Evolutionary conservation across 441 rosid species (phyloP).

Genomic region (Erysimum cheiri): DNA sequence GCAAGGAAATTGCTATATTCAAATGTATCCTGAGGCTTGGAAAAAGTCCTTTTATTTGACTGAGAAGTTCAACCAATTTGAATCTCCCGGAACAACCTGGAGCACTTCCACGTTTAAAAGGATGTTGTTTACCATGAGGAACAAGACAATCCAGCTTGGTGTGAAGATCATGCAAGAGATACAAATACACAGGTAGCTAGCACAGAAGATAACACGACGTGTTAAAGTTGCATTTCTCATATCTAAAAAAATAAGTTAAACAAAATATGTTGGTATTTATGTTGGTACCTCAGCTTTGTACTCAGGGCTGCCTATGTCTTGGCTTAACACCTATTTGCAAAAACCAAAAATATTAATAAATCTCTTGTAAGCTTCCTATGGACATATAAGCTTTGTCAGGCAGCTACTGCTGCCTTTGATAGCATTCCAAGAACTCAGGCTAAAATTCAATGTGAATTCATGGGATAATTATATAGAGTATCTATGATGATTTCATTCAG

Average conservation of each 20-base stretch:
- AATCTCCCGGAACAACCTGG: constrained; percentile 50
- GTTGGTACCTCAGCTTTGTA: constrained; percentile 72
- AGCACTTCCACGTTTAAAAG: constrained; percentile 51
- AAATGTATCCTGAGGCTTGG: constrained; percentile 63
- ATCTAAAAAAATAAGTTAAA: neutral
- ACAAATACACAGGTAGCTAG: constrained; percentile 73
- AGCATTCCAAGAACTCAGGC: neutral
- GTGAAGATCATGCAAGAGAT: constrained; percentile 75
- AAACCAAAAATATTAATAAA: constrained; percentile 15
- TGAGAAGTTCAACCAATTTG: constrained; percentile 55
- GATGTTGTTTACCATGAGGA: constrained; percentile 49
- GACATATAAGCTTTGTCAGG: neutral
- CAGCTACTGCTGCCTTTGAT: constrained; percentile 4
- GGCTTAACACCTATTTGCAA: constrained; percentile 54
- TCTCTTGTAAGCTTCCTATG: no score
- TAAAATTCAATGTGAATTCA: neutral
- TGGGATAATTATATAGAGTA: constrained; percentile 1
- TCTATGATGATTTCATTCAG: constrained; percentile 9
- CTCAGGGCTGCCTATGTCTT: constrained; percentile 63
- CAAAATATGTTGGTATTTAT: constrained; percentile 32
- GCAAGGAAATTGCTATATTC: constrained; percentile 56
- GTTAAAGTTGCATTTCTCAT: constrained; percentile 22
- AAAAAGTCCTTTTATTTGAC: constrained; percentile 56
- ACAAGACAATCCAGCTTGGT: constrained; percentile 70
- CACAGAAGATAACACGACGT: constrained; percentile 40